Evolutionary conservation across 306 rosid genomes (phyloP).

Genomic region (Pyrus pyrifolia): DNA sequence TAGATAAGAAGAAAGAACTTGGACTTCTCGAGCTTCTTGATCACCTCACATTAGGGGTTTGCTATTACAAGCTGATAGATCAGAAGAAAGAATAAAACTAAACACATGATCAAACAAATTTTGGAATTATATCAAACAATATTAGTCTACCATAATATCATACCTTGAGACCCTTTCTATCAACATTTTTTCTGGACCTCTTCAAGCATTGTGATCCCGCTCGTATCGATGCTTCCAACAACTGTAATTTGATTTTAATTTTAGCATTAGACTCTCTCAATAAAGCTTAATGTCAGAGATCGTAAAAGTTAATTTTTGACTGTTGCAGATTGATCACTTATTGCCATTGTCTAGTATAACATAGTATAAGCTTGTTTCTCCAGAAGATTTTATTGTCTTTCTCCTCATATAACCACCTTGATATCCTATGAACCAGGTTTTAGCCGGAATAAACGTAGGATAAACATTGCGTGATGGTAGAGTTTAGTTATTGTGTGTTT

Average conservation of each 20-base stretch:
- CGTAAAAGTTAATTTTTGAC: neutral
- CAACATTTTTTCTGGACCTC: conserved; percentile 29
- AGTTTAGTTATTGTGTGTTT: no score
- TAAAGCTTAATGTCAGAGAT: neutral
- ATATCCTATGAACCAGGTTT: conserved; percentile 12
- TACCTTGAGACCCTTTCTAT: conserved; percentile 31
- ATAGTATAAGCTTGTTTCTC: conserved; percentile 30
- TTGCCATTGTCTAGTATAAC: conserved; percentile 30
- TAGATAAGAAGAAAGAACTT: neutral
- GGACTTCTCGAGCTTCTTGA: conserved; percentile 32
- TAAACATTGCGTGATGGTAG: no score
- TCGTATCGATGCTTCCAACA: conserved; percentile 39
- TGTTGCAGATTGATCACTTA: neutral
- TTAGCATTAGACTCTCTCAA: neutral
- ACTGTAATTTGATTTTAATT: conserved; percentile 17
- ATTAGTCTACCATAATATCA: neutral
- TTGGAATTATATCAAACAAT: neutral
- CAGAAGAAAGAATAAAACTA: neutral
- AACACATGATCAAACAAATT: no score
- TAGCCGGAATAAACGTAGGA: no score
- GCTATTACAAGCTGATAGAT: conserved; percentile 31
- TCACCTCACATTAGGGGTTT: conserved; percentile 43
- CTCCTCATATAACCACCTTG: conserved; percentile 42
- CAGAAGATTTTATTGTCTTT: conserved; percentile 31
- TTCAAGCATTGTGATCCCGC: conserved; percentile 41